Evolutionary conservation across 2,329 filamentous ascomycete species (phyloP).

Genomic region (Talaromyces verruculosus): DNA sequence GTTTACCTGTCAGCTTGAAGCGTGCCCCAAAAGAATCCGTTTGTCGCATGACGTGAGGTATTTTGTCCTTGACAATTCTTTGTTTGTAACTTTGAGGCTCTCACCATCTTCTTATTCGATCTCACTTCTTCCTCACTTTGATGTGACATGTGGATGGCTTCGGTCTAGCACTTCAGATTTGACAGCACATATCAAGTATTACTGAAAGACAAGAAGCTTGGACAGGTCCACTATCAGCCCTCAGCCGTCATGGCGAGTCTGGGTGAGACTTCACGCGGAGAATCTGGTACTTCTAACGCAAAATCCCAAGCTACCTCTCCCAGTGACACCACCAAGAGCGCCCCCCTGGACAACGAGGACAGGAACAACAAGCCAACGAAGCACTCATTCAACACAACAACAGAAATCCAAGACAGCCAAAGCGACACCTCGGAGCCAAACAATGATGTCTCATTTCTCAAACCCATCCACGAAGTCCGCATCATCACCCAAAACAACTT

Average conservation of each 20-base stretch:
- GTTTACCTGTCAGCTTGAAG: neutral
- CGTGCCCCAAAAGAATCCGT: neutral
- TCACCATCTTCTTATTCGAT: neutral
- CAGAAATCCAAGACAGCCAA: neutral
- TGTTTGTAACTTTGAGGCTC: neutral
- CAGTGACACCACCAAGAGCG: neutral
- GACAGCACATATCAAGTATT: neutral
- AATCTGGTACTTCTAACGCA: neutral
- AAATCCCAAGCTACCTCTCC: neutral
- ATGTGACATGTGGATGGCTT: neutral
- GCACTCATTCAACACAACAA: neutral
- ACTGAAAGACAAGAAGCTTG: neutral
- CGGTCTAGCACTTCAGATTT: neutral
- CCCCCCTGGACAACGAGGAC: neutral
- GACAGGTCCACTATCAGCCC: neutral
- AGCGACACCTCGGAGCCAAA: neutral
- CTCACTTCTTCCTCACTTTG: too few relatives aligned
- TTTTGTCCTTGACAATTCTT: neutral
- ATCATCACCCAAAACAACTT: neutral
- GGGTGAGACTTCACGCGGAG: too few relatives aligned
- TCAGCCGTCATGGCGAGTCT: neutral
- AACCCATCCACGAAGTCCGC: neutral
- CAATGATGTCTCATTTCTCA: neutral
- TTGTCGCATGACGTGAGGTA: neutral
- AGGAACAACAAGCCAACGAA: neutral